Conservation (phyloP, 441 rosid genomes). For the Erodium trifolium region DNA sequence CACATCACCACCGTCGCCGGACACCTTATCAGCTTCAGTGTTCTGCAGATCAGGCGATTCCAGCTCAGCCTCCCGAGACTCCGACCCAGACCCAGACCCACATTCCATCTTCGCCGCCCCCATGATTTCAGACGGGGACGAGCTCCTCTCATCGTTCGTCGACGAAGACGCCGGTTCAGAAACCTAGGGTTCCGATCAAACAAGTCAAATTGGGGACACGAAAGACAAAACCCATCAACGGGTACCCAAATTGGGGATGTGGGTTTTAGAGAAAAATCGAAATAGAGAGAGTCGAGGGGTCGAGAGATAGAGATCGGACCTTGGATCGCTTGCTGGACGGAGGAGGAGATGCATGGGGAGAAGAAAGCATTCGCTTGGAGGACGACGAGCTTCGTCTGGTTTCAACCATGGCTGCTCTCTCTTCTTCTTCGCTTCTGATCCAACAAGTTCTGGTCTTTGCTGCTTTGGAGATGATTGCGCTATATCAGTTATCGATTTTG, state of each 20-base stretch:
- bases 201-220: background rate
- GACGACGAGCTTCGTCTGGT: constrained; percentile 87
- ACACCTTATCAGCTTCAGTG: constrained; percentile 33
- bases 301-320: constrained; percentile 25
- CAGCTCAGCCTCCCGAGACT: constrained; percentile 28
- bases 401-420: constrained; percentile 54
- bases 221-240: background rate
- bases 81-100: constrained; percentile 41
- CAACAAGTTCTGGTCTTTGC: constrained; percentile 12
- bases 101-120: constrained; percentile 19
- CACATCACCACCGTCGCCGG: constrained; percentile 21
- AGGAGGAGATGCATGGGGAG: constrained; percentile 34
- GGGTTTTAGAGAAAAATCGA: constrained; percentile 7
- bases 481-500: constrained; percentile 1
- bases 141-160: constrained; percentile 32
- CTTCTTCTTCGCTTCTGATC: constrained; percentile 22
- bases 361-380: constrained; percentile 57
- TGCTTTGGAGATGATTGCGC: constrained; percentile 12
- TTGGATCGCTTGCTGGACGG: constrained; percentile 61
- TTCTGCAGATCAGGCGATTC: constrained; percentile 59
- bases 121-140: constrained; percentile 7
- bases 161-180: constrained; percentile 45
- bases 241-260: background rate
- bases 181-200: constrained; percentile 29
- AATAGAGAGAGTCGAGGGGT: too few relatives aligned